Conservation (phyloP, 176 grass and related monocot genomes). For the Oryza australiensis region DNA sequence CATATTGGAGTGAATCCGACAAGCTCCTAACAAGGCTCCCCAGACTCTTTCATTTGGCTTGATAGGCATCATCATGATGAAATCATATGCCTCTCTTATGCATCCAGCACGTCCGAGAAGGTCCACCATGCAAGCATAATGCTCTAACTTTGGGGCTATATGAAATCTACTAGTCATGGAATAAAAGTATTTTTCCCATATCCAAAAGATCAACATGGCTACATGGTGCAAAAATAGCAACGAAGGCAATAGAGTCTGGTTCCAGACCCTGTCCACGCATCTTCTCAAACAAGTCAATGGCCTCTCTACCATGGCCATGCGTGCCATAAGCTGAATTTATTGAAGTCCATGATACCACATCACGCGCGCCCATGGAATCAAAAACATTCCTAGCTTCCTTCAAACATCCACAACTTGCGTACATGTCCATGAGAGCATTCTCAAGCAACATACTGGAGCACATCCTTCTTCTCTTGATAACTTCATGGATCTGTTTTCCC, state of each 20-base stretch:
- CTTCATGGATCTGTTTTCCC: constrained; percentile 59
- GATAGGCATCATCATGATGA: constrained; percentile 62
- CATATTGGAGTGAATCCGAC: constrained; percentile 79
- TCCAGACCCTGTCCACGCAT: constrained; percentile 54
- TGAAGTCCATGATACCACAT: constrained; percentile 78
- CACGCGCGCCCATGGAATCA: constrained; percentile 49
- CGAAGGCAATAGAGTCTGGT: constrained; percentile 69
- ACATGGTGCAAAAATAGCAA: constrained; percentile 71
- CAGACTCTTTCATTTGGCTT: constrained; percentile 76
- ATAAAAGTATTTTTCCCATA: constrained; percentile 59
- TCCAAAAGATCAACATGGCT: constrained; percentile 68
- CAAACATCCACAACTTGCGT: constrained; percentile 71
- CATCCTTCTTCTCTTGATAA: constrained; percentile 58
- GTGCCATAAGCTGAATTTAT: constrained; percentile 75
- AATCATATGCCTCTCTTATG: constrained; percentile 68
- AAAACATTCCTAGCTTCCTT: constrained; percentile 69
- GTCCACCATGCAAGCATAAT: constrained; percentile 80
- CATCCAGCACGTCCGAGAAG: constrained; percentile 68
- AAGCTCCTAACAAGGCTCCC: constrained; percentile 72
- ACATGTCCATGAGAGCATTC: constrained; percentile 83
- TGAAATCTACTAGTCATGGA: constrained; percentile 61
- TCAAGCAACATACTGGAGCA: constrained; percentile 66
- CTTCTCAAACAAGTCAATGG: constrained; percentile 63
- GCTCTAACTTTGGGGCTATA: constrained; percentile 57
- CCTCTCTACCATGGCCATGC: constrained; percentile 61